Evolutionary conservation across 2,329 filamentous ascomycete species (phyloP), one percentile per base, ranked within the genome.

Genomic region (Aspergillus candidus): DNA sequence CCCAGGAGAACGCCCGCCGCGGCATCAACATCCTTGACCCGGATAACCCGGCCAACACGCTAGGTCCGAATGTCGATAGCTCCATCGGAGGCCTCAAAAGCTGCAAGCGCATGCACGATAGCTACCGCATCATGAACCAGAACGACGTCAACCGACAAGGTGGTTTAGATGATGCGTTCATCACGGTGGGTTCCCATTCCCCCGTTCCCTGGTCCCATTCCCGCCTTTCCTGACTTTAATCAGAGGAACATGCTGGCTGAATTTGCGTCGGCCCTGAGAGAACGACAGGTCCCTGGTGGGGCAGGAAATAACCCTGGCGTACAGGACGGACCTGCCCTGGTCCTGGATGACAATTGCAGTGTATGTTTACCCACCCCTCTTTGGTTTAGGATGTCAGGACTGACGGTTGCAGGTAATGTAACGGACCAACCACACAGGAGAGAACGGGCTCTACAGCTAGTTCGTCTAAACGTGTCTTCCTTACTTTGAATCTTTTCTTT

Each of bases 81-180:
- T 27, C 22, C 12, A 52, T 59, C n/a, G 58, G 60, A 13, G 78
- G 78, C 2, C 70, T 83, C 11, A 60, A 66, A 18, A 82, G 77
- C 52, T 67, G 78, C 32, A 79, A 77, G 53, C 71, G 78, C 8
- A 75, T 84, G 67, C 73, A 82, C 32, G 69, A 79, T 41, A 74
- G 72, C 41, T 80, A 83, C 45, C 72, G 75, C 46, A 84, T 84
- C 54, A 79, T 74, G 43, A 76, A 72, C 48, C 72, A 79, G 54
- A 84, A 84, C 55, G 79, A 83, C 53, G 72, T 77, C 48, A 72
- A 79, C 44, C 72, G 78, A 30, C 74, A 73, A 49, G 78, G 75
- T 12, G 78, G 78, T 11, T 72, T 76, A 52, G 72, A 73, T 44
- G 78, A 82, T 47, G 74, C 75, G 33, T 75, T 72, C 48, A 73